Conservation (phyloP, 306 rosid species). For the Arachis hypogaea region DNA sequence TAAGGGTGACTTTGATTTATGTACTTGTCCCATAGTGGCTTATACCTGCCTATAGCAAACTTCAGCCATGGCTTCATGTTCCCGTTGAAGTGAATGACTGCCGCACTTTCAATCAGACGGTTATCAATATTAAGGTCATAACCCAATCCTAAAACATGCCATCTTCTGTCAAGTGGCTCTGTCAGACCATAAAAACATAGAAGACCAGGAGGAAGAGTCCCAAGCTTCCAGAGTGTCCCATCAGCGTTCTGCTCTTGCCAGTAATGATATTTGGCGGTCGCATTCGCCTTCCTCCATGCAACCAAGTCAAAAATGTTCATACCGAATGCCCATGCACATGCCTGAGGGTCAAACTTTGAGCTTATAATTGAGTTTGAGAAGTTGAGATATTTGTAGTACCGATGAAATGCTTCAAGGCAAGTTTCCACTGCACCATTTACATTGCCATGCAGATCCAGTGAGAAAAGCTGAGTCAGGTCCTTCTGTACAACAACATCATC, state of each 20-base stretch:
- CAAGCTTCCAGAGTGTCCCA: conserved; percentile 88
- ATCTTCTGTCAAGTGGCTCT: conserved; percentile 98
- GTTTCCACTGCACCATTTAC: conserved; percentile 99
- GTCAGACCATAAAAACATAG: conserved; percentile 90
- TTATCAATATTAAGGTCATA: conserved; percentile 86
- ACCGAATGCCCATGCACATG: conserved; percentile 99
- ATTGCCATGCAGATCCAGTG: conserved; percentile 90
- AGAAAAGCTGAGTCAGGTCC: conserved; percentile 95
- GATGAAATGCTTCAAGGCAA: conserved; percentile 95
- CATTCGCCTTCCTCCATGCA: conserved; percentile 91
- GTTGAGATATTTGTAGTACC: conserved; percentile 92
- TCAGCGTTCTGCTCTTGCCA: conserved; percentile 94
- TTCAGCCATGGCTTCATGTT: conserved; percentile 99
- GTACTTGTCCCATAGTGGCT: conserved; percentile 87
- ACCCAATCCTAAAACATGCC: conserved; percentile 99
- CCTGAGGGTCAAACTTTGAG: conserved; percentile 94
- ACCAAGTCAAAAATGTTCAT: conserved; percentile 93
- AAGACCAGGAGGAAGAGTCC: conserved; percentile 95
- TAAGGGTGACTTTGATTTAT: conserved; percentile 80
- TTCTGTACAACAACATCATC: conserved; percentile 96
- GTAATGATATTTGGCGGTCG: conserved; percentile 80
- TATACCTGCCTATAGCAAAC: conserved; percentile 86
- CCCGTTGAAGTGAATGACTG: conserved; percentile 90
- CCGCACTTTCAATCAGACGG: conserved; percentile 91
- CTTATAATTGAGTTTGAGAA: conserved; percentile 87